Base-by-base conservation (phyloP, 495 filamentous ascomycete species). In the Tuber calosporum region DNA sequence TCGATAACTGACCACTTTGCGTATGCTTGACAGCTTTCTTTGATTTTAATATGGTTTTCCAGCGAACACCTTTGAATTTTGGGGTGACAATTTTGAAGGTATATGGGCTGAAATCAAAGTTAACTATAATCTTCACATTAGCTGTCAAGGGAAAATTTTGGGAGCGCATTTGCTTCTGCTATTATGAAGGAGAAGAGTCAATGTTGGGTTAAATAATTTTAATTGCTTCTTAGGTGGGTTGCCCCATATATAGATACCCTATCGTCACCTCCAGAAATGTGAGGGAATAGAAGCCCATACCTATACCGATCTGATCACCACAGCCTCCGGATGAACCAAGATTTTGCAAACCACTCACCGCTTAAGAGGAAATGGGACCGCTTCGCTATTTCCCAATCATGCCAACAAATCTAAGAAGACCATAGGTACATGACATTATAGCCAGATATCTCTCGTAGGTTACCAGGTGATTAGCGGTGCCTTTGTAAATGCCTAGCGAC, bases 51-150 rank as follows among this genome's bases (percentile, higher is more conserved):
- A 95, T 86, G 81, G 96, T 94, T 81, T 89, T 91, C 95, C 95
- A 99, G 76, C 88, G 88, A 19, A 95, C 95, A 73, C 95, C 95
- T 82, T 89, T 93, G 82, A 96, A 92, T 74, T 88, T 90, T 67
- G 87, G 85, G 67, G 88, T 86, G 0, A 85, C 40, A 0, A 84
- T 15, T 41, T 83, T 83, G 38, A 82, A 66, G 26, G 84, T 69
- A 22, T 84, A 85, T 76, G 92, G 91, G 20, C 86, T 86, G 40
- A 95, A 84, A 71, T 90, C 87, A 81, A 98, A 98, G 82, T 99
- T 98, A 82, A 97, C 86, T 67, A 97, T 87, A 88, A 99, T 90
- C 69, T 92, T 93, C 89, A 96, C 92, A 84, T 97, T 93, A 36
- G 93, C 92, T 93, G 97, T 97, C 48, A 41, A 66, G 13, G 15